phyloP scores from a whole-genome alignment of 805 yeast genomes.

The Scheffersomyces amazonensis region DNA sequence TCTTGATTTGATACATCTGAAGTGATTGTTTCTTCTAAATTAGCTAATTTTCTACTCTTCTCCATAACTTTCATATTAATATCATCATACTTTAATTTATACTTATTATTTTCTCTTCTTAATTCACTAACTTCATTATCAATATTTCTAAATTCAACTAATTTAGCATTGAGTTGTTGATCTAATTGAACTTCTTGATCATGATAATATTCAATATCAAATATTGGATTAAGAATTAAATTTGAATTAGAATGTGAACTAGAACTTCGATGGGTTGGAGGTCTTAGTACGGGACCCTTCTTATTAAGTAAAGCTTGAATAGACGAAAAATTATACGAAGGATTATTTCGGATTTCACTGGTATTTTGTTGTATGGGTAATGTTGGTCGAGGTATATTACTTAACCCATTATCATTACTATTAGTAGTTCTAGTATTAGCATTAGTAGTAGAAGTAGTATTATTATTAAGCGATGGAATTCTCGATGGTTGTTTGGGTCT shows the following conservation, averaged over 20 bases:
- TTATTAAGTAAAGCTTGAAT: background rate
- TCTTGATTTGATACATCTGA: conserved; percentile 28
- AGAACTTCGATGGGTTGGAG: background rate
- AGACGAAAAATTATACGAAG: background rate
- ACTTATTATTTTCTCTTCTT: conserved; percentile 1
- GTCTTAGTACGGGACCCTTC: background rate
- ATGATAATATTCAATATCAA: background rate
- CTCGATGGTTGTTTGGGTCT: background rate
- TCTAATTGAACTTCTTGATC: background rate
- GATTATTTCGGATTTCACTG: background rate
- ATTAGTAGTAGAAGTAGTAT: background rate
- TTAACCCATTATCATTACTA: background rate
- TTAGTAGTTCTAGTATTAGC: background rate
- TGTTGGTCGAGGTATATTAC: background rate
- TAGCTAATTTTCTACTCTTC: background rate
- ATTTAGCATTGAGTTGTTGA: background rate
- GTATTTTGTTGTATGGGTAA: background rate
- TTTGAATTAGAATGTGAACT: background rate
- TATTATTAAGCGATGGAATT: background rate
- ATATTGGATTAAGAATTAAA: background rate
- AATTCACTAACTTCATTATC: conserved; percentile 4
- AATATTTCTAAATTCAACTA: background rate
- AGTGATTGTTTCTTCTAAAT: conserved; percentile 13
- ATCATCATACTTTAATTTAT: conserved; percentile 2
- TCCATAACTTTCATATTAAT: background rate